Percentiles rank a stretch among this genome's conserved stretches.
Conservation (phyloP, 2,329 filamentous ascomycete genomes). For the Celoporthe dispersa region DNA sequence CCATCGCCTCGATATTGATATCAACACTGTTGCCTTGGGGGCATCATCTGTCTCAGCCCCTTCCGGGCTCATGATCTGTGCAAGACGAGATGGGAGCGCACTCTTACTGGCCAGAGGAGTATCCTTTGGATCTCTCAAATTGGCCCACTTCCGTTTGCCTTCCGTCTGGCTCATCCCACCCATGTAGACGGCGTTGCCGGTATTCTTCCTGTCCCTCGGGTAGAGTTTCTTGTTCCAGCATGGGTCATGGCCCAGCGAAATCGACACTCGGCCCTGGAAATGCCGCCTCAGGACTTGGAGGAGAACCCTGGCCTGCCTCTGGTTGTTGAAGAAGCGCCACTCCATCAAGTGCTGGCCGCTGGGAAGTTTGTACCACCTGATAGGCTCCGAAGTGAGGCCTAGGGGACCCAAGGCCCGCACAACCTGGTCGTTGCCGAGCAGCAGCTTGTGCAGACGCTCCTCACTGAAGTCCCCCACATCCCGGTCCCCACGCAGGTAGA, state of each 20-base stretch:
- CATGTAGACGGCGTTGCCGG: neutral
- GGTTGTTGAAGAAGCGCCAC: conserved; percentile 15
- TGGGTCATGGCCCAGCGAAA: conserved; percentile 1
- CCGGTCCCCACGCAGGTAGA: neutral
- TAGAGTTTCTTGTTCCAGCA: conserved; percentile 12
- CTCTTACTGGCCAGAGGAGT: neutral
- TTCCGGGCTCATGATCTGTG: neutral
- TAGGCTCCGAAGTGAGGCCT: conserved; percentile 10
- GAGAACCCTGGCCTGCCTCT: conserved; percentile 2
- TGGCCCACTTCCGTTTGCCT: neutral
- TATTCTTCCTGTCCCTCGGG: neutral
- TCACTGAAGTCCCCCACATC: conserved; percentile 8
- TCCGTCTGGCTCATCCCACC: no score
- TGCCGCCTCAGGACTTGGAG: conserved; percentile 6
- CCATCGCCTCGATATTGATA: neutral
- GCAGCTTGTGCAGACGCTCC: neutral
- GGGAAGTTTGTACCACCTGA: neutral
- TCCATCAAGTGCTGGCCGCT: neutral
- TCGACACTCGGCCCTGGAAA: neutral
- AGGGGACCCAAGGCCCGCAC: conserved; percentile 1
- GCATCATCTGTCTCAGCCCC: neutral
- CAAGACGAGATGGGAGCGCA: neutral
- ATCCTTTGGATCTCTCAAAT: no score
- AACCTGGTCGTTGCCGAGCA: neutral
- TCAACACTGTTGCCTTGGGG: neutral